Conservation (phyloP, 345 rosid species). For the Stellera chamaejasme region DNA sequence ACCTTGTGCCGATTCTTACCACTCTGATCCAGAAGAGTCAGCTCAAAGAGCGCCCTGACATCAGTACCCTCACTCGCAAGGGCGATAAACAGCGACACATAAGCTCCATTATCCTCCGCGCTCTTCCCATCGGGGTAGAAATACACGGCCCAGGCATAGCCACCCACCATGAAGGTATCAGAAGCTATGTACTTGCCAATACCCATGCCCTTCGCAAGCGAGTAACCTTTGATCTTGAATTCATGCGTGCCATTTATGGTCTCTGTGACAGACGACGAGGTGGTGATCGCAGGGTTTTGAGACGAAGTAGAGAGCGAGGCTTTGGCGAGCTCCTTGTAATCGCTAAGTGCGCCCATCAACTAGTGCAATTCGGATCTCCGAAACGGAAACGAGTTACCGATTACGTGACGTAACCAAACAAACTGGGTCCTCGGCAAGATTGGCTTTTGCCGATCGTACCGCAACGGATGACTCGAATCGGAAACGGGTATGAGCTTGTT, state of each 20-base stretch:
- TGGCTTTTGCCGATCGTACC: too few species aligned
- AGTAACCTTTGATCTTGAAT: constrained; percentile 29
- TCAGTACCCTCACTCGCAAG: constrained; percentile 35
- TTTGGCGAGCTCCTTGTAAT: constrained; percentile 30
- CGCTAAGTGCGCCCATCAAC: constrained; percentile 60
- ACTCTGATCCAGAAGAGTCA: constrained; percentile 35
- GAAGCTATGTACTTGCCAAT: constrained; percentile 26
- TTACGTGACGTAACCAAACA: too few species aligned
- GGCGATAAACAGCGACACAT: constrained; percentile 32
- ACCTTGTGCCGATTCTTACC: constrained; percentile 31
- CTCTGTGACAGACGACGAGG: constrained; percentile 25
- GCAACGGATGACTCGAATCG: too few species aligned
- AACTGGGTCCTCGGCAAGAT: too few species aligned
- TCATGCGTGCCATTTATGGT: constrained; percentile 32
- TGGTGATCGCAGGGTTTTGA: constrained; percentile 13
- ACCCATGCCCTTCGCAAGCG: constrained; percentile 36
- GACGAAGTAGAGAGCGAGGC: constrained; percentile 25
- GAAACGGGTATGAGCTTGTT: too few species aligned
- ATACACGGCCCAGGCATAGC: constrained; percentile 36
- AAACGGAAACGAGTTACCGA: too few species aligned
- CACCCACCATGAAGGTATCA: constrained; percentile 32
- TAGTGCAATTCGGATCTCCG: not conserved
- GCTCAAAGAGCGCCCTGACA: constrained; percentile 31
- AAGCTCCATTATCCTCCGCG: constrained; percentile 24
- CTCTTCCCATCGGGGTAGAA: constrained; percentile 40